These are phyloP conservation scores for Recurvomyces mirabilis DNA, from an alignment of 495 filamentous ascomycete species.

Conservation along the genomic window DNA sequence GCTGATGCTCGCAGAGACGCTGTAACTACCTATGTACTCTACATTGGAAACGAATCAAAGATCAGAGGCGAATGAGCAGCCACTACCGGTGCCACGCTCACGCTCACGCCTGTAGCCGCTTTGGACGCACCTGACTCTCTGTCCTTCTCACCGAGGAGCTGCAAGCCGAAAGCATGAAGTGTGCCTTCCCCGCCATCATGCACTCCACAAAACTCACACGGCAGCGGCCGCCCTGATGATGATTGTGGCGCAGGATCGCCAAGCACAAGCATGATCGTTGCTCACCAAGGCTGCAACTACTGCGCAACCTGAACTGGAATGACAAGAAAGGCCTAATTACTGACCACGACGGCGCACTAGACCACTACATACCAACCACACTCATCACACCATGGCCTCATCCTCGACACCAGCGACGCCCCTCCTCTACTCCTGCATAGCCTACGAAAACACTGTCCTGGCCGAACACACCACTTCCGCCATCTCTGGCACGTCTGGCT, in stretches of 20 bases:
- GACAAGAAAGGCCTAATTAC: too few species aligned
- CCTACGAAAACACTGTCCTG: slow-evolving; percentile 82
- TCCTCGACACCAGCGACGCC: slow-evolving; percentile 21
- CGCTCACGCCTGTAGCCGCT: too few species aligned
- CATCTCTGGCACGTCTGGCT: slow-evolving; percentile 57
- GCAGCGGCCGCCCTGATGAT: not conserved
- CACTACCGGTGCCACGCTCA: not conserved
- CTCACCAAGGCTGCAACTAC: not conserved
- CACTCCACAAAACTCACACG: not conserved
- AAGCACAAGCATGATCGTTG: not conserved
- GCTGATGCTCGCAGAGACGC: not conserved
- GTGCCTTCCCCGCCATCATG: too few species aligned
- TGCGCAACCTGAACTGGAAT: too few species aligned
- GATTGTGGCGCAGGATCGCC: not conserved
- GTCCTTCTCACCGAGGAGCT: too few species aligned
- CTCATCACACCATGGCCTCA: slow-evolving; percentile 21
- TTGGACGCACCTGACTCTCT: too few species aligned
- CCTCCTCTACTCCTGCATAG: slow-evolving; percentile 59
- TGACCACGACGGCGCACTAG: too few species aligned
- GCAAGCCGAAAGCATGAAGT: too few species aligned
- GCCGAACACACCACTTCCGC: slow-evolving; percentile 77
- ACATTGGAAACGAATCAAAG: not conserved
- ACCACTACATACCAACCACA: not conserved
- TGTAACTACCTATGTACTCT: not conserved
- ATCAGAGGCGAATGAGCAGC: not conserved